These are phyloP conservation scores for Lentinus polychrous DNA, from an alignment of 1,284 basidiomycete species.

Conservation along the genomic window DNA sequence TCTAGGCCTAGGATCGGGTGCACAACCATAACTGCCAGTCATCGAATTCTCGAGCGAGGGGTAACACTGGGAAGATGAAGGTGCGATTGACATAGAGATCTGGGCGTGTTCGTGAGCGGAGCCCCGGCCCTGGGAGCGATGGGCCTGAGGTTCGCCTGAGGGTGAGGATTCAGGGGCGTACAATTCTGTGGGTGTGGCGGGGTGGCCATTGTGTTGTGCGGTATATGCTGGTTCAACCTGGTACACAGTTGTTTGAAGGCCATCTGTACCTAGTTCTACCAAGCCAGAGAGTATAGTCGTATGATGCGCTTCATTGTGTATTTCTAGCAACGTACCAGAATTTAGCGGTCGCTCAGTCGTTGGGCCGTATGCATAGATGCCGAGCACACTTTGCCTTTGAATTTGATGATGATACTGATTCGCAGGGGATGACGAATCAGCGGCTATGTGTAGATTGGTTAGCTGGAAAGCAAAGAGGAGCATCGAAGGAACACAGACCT, in stretches of 20 bases:
- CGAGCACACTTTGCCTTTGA: constrained; percentile 49
- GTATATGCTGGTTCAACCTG: constrained; percentile 45
- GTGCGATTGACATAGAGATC: constrained; percentile 16
- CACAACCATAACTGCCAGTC: constrained; percentile 15
- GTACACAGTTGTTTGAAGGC: constrained; percentile 21
- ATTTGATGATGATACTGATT: constrained; percentile 56
- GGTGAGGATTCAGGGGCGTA: constrained; percentile 41
- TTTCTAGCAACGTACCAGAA: constrained; percentile 33
- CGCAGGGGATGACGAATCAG: constrained; percentile 35
- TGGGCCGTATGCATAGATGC: constrained; percentile 41
- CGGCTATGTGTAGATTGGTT: constrained; percentile 21
- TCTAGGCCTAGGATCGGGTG: constrained; percentile 23
- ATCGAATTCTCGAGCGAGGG: constrained; percentile 10
- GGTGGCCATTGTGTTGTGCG: constrained; percentile 36
- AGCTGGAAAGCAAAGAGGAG: constrained; percentile 21
- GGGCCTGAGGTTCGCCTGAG: constrained; percentile 33
- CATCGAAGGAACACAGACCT: constrained; percentile 59
- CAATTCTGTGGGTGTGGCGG: constrained; percentile 31
- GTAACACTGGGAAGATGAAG: constrained; percentile 19
- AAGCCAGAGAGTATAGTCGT: neutral
- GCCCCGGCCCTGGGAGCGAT: constrained; percentile 18
- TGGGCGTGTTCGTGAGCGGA: constrained; percentile 12
- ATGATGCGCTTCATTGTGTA: neutral
- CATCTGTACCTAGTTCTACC: constrained; percentile 16
- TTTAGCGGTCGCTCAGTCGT: constrained; percentile 38